phyloP scores from a whole-genome alignment of 805 yeast species.

The Blastobotrys mokoenaii region DNA sequence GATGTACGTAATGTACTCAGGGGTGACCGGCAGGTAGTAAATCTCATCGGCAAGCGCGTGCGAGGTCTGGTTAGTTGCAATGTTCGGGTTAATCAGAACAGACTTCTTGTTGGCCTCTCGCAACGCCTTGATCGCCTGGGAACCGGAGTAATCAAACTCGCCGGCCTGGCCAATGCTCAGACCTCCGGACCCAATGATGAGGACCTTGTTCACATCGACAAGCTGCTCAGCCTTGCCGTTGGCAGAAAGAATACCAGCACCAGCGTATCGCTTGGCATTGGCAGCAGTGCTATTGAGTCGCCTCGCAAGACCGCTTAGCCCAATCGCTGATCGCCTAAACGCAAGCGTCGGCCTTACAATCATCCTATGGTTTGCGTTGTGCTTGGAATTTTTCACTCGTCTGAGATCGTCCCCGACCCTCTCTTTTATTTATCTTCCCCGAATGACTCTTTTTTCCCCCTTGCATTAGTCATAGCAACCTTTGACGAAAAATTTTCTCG shows the following conservation, averaged over 20 bases:
- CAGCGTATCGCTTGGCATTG: constrained; percentile 20
- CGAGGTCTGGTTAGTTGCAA: constrained; percentile 94
- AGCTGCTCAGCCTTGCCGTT: constrained; percentile 27
- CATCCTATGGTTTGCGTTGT: too few relatives aligned
- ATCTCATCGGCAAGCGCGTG: constrained; percentile 93
- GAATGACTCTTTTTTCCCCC: too few relatives aligned
- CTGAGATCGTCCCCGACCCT: too few relatives aligned
- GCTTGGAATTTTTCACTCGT: too few relatives aligned
- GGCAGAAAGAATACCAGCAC: constrained; percentile 32
- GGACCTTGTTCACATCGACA: constrained; percentile 79
- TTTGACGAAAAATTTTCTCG: too few relatives aligned
- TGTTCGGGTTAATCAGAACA: constrained; percentile 87
- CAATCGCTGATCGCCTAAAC: too few relatives aligned
- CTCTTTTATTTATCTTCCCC: too few relatives aligned
- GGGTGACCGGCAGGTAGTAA: constrained; percentile 91
- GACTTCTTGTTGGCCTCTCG: constrained; percentile 82
- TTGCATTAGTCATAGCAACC: too few relatives aligned
- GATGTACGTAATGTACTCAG: constrained; percentile 91
- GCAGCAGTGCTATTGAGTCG: constrained; percentile 2
- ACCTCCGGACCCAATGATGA: constrained; percentile 96
- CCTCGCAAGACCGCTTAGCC: background rate
- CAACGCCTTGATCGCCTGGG: constrained; percentile 94
- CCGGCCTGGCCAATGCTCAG: constrained; percentile 97
- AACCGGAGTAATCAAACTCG: constrained; percentile 91
- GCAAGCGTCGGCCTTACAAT: too few relatives aligned